Evolutionary conservation across 768 basidiomycete species (phyloP).

Genomic region (Pisolithus orientalis): DNA sequence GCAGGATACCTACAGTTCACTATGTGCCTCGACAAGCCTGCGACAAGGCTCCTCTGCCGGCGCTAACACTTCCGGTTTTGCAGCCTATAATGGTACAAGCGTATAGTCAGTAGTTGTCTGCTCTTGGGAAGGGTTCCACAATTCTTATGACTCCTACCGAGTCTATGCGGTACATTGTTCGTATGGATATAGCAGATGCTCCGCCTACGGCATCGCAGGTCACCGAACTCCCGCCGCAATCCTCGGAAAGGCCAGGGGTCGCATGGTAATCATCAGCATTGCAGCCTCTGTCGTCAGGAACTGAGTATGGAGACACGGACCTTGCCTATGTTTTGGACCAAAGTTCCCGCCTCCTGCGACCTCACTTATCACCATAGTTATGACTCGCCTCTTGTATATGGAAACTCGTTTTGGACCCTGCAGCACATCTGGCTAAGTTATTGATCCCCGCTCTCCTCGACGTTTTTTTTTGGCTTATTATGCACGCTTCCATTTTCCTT

Average conservation of each 20-base stretch:
- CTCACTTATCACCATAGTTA: slow-evolving; percentile 7
- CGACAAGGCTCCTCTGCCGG: neutral
- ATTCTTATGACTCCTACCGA: slow-evolving; percentile 31
- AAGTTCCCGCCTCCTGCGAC: neutral
- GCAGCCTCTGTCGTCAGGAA: slow-evolving; percentile 10
- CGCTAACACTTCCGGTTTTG: slow-evolving; percentile 17
- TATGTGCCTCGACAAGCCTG: neutral
- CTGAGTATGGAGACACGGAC: slow-evolving; percentile 3
- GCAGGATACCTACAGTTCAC: slow-evolving; percentile 3
- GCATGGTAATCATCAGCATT: neutral
- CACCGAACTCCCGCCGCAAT: no score
- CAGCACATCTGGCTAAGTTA: no score
- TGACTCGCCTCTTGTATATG: no score
- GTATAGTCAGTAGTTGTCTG: neutral
- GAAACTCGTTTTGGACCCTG: no score
- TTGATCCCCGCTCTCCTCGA: no score
- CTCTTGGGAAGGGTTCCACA: slow-evolving; percentile 49
- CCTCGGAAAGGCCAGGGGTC: slow-evolving; percentile 25
- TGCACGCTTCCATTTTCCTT: no score
- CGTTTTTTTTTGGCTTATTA: no score
- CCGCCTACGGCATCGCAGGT: no score
- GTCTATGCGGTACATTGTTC: slow-evolving; percentile 54
- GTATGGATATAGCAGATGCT: slow-evolving; percentile 29
- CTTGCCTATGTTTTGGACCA: slow-evolving; percentile 8
- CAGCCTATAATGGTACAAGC: slow-evolving; percentile 12